Conservation (phyloP, 768 basidiomycete species). For the Pholiota microspora region DNA sequence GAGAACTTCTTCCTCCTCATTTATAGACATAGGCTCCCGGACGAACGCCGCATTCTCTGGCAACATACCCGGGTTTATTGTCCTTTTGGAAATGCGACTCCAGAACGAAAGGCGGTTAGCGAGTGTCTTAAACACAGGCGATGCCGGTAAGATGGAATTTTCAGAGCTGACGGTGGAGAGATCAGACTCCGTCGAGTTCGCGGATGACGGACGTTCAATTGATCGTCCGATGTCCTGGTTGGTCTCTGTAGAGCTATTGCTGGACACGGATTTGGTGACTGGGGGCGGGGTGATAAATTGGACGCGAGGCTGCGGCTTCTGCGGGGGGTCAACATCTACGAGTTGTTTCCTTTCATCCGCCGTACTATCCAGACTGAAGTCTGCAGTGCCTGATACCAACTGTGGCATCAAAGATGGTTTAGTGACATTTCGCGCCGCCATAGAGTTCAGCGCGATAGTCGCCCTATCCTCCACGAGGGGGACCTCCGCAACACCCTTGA, state of each 20-base stretch:
- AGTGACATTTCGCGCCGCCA: conserved; percentile 50
- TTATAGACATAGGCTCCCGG: conserved; percentile 22
- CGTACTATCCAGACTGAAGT: conserved; percentile 13
- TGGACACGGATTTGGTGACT: conserved; percentile 30
- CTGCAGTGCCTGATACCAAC: conserved; percentile 4
- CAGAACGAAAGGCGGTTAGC: conserved; percentile 74
- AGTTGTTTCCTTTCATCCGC: conserved; percentile 12
- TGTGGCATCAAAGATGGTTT: conserved; percentile 45
- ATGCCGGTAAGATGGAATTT: conserved; percentile 35
- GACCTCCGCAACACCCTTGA: conserved; percentile 69
- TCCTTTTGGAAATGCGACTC: conserved; percentile 57
- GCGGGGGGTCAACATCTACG: conserved; percentile 6
- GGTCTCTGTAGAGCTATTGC: neutral
- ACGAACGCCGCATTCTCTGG: conserved; percentile 12
- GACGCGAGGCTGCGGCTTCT: conserved; percentile 38
- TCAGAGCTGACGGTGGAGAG: conserved; percentile 57
- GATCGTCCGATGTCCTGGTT: conserved; percentile 17
- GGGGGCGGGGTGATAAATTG: conserved; percentile 51
- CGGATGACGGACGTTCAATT: conserved; percentile 34
- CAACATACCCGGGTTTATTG: conserved; percentile 13
- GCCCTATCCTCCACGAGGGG: conserved; percentile 72
- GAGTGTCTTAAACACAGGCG: conserved; percentile 61
- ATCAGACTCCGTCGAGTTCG: conserved; percentile 46
- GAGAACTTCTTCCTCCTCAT: conserved; percentile 34
- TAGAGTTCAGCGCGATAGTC: conserved; percentile 43